Base-by-base conservation (phyloP, 169 alveolate genomes). In the Neospora caninum region DNA sequence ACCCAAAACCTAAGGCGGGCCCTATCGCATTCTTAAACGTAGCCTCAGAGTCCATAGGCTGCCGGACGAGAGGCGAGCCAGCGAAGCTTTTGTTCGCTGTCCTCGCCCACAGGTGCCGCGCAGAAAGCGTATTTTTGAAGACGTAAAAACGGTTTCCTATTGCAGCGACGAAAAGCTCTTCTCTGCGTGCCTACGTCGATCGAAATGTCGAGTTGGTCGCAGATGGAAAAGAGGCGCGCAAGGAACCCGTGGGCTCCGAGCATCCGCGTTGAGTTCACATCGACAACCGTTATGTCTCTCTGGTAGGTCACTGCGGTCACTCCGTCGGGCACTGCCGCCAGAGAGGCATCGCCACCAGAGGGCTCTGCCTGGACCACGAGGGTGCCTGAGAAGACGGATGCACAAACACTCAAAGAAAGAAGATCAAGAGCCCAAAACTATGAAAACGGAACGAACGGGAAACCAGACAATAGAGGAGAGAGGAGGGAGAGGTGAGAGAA, bases 241-340 rank as follows among this genome's bases (percentile, higher is more conserved):
- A 91, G 80, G 88, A 91, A 91, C 0, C 94, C 94, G 45, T 91
- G 78, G 34, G 87, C 80, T 10, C 94, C 94, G 36, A 91, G 88
- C 94, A 91, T 91, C 0, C 78, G 87, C 0, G 69, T 70, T 31
- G 94, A 78, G 80, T 78, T 34, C 73, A 91, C 73, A n/a, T 78
- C 91, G 34, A 91, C 42, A 0, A 91, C 58, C 39, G 80, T 91
- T 27, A 91, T 70, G 43, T 45, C 58, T 13, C 80, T 16, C 94
- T 91, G 69, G 38, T 82, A 41, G n/a, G 94, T 91, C 43, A 91
- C 39, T 53, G 73, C 94, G 0, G 94, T 91, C 41, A 91, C 94
- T 20, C 25, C 45, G 31, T 70, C 39, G 4, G 89, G 39, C 67
- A 9, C 38, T 20, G 89, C 54, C 64, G 83, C 6, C 41, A 0